Conservation (phyloP, 2,329 filamentous ascomycete genomes). For the Cladophialophora carrionii region DNA sequence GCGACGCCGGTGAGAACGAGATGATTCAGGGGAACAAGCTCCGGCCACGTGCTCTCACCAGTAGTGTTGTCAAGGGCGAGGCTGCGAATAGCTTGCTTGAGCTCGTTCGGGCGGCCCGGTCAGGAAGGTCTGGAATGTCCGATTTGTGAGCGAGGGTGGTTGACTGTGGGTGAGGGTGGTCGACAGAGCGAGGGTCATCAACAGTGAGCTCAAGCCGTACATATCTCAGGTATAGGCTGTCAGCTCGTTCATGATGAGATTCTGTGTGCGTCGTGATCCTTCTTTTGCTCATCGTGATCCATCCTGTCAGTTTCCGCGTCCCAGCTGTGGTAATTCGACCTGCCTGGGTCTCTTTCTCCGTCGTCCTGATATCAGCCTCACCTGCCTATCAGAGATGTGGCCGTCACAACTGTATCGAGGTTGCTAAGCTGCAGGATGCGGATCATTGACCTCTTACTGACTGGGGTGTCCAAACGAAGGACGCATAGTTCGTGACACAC, state of each 20-base stretch:
- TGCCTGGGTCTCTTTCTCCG: too few relatives aligned
- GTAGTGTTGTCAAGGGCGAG: constrained; percentile 39
- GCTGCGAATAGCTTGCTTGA: constrained; percentile 37
- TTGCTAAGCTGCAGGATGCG: too few relatives aligned
- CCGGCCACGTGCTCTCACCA: constrained; percentile 28
- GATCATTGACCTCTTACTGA: too few relatives aligned
- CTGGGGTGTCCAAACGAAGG: too few relatives aligned
- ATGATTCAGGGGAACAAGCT: constrained; percentile 10
- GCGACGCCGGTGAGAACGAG: neutral
- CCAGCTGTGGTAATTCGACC: too few relatives aligned
- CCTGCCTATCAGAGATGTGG: too few relatives aligned
- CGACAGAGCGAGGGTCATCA: neutral
- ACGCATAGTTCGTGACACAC: too few relatives aligned
- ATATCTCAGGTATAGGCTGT: neutral
- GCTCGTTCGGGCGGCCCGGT: constrained; percentile 32
- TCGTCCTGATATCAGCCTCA: too few relatives aligned
- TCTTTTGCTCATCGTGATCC: too few relatives aligned
- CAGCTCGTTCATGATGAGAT: neutral
- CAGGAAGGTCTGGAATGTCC: constrained; percentile 29
- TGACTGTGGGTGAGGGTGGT: constrained; percentile 14
- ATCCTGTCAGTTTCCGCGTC: too few relatives aligned
- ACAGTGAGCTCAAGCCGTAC: neutral
- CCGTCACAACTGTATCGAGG: too few relatives aligned
- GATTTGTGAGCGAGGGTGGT: constrained; percentile 16
- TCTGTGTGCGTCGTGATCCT: too few relatives aligned